Percentiles rank a stretch among this genome's conserved stretches.
phyloP scores from a whole-genome alignment of 257 asterid genomes.

The Rubia yunnanensis region DNA sequence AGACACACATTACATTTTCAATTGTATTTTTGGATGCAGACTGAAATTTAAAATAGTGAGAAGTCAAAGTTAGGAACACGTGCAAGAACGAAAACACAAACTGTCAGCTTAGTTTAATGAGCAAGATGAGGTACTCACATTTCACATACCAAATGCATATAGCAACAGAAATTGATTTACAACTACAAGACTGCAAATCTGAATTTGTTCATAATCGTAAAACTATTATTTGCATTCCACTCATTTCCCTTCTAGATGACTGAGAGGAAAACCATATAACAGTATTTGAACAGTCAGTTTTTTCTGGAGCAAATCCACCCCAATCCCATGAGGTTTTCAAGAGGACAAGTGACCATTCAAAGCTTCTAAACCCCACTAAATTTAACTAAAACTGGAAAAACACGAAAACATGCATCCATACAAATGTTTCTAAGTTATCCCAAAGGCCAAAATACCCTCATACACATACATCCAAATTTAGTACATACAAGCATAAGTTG shows the following conservation, averaged over 20 bases:
- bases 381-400: background rate
- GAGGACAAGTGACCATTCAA: background rate
- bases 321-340: background rate
- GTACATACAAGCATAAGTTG: background rate
- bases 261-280: background rate
- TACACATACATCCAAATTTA: background rate
- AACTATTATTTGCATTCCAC: background rate
- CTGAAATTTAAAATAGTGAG: background rate
- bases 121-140: background rate
- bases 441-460: background rate
- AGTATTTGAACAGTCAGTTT: background rate
- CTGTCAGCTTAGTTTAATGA: background rate
- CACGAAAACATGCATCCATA: background rate
- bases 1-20: conserved; percentile 13
- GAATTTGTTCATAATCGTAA: background rate
- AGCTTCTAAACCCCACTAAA: background rate
- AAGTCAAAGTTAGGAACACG: background rate
- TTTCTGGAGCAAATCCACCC: background rate
- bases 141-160: background rate
- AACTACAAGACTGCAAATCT: background rate
- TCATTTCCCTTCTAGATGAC: background rate
- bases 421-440: background rate
- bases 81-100: background rate
- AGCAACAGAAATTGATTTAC: background rate
- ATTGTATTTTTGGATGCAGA: background rate